Evolutionary conservation across 768 basidiomycete genomes (phyloP), one percentile per base, ranked within the genome.

Genomic region (Lactarius hatsudake): DNA sequence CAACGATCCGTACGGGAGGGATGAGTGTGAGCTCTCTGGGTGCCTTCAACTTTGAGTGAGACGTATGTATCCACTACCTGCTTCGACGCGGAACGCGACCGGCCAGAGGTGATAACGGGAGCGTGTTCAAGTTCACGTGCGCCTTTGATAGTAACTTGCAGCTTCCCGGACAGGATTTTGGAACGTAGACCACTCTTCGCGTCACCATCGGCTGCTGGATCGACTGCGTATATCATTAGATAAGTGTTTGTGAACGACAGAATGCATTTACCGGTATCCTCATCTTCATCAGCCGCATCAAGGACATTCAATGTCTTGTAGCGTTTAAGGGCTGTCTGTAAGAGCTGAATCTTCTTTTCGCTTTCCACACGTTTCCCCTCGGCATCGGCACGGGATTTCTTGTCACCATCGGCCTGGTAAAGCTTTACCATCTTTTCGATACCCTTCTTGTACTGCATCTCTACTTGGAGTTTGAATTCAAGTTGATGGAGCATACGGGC

Each of bases 341-440:
- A 79, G 48, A 99, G 85, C 73, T 94, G 93, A 18, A 98, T 97
- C 80, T 98, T 99, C 78, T 91, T 91, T 74, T 98, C 94, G 76
- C 91, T 94, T 78, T 99, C 97, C 34, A 96, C 83, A 69, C 89
- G 86, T 79, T 99, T 98, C 75, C 88, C 88, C 75, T 96, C 94
- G 2, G 96, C 94, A 76, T 98, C 96, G 15, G 86, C 87, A 73
- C 91, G 86, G 54, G 95, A 91, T 76, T 93, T 94, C 85, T 96
- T 96, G 81, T 99, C 97, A 62, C 96, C 96, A 74, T 99, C 97
- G 6, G 91, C 93, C 73, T 94, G 88, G 76, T 98, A 98, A 38
- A 98, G 83, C 78, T 92, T 96, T 43, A 90, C 92, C 97, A 99
- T 99, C 82, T 98, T 98, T 79, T 98, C 96, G 70, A 98, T 97